Conservation (phyloP, 139 green algal species). For the Pseudopediastrum boryanum region DNA sequence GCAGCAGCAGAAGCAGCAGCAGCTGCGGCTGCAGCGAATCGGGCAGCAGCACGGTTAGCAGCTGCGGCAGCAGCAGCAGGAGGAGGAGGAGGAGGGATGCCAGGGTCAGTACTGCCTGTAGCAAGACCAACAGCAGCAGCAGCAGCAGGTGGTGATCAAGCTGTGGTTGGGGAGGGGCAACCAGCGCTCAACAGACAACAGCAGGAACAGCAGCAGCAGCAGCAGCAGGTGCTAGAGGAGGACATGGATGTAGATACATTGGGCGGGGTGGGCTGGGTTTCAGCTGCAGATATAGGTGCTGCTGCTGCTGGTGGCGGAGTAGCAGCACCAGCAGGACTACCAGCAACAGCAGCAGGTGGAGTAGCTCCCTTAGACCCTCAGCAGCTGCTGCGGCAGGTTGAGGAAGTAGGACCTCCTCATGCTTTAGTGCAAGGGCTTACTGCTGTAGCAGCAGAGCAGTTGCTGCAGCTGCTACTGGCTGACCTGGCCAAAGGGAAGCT, state of each 20-base stretch:
- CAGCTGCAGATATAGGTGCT: neutral
- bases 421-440: neutral
- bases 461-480: neutral
- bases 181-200: neutral
- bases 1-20: neutral
- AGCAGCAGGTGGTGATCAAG: neutral
- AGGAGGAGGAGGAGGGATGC: no score
- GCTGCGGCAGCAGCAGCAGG: neutral
- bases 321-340: conserved; percentile 3
- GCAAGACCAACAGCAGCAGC: neutral
- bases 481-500: neutral
- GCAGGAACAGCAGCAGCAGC: neutral
- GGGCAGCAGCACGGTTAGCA: neutral
- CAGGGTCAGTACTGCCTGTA: neutral
- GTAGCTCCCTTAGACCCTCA: neutral
- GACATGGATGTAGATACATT: no score
- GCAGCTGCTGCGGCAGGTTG: neutral
- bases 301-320: neutral
- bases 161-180: no score
- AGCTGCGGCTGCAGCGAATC: neutral
- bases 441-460: conserved; percentile 15
- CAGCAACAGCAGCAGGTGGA: neutral
- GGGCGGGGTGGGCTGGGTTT: neutral
- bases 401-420: conserved; percentile 2
- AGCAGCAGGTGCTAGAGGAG: neutral